phyloP scores from a whole-genome alignment of 1,139 yeast genomes.

The Zygotorulaspora mrakii region DNA sequence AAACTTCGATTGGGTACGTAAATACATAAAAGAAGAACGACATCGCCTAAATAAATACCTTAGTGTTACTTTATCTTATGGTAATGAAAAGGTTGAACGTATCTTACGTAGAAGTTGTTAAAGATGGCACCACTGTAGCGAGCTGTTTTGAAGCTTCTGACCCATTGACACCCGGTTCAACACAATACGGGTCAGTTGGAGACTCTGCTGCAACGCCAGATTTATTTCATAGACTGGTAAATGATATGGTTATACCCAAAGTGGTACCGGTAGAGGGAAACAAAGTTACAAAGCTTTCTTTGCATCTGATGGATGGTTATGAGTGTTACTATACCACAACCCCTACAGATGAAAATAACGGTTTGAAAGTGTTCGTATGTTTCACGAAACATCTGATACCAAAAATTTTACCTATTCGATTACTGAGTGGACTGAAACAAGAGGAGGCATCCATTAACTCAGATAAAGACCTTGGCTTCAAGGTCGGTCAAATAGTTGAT shows the following conservation, averaged over 20 bases:
- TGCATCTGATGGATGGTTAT: slow-evolving; percentile 32
- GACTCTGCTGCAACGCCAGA: slow-evolving; percentile 22
- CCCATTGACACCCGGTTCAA: slow-evolving; percentile 8
- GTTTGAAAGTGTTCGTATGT: slow-evolving; percentile 24
- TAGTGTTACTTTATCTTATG: too few species aligned
- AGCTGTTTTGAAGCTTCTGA: slow-evolving; percentile 23
- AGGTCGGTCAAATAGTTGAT: slow-evolving; percentile 29
- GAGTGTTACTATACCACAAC: slow-evolving; percentile 36
- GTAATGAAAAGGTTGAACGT: slow-evolving; percentile 26
- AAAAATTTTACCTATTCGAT: slow-evolving; percentile 33
- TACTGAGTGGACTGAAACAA: slow-evolving; percentile 32
- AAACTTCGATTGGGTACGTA: neutral
- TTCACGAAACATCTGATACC: slow-evolving; percentile 30
- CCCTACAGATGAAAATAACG: slow-evolving; percentile 15
- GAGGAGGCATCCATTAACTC: slow-evolving; percentile 19
- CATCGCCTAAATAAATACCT: too few species aligned
- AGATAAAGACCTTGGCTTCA: slow-evolving; percentile 24
- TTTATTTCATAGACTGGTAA: slow-evolving; percentile 28
- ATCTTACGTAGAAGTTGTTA: slow-evolving; percentile 31
- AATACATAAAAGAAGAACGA: too few species aligned
- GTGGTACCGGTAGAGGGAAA: slow-evolving; percentile 33
- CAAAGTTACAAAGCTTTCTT: slow-evolving; percentile 35
- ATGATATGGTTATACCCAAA: slow-evolving; percentile 34
- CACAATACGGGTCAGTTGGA: slow-evolving; percentile 24
- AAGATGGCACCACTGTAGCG: slow-evolving; percentile 21